phyloP scores from a whole-genome alignment of 2,329 filamentous ascomycete genomes.

The Calonectria fujianensis region DNA sequence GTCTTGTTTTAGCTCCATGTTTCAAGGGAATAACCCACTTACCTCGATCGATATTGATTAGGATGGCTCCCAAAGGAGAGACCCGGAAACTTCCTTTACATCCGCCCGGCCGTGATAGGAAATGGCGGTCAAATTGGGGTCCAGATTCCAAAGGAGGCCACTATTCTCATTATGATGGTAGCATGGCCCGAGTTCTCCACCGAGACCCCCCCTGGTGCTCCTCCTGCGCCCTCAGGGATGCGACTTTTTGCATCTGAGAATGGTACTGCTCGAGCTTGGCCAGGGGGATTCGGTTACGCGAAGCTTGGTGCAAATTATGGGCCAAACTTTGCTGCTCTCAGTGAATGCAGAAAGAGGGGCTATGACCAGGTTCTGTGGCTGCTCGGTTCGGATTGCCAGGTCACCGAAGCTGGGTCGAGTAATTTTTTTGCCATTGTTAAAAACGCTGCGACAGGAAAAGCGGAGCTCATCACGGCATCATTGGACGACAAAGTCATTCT shows the following conservation, averaged over 20 bases:
- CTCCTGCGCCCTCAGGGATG: neutral
- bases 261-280: slow-evolving; percentile 23
- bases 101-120: neutral
- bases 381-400: slow-evolving; percentile 72
- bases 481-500: slow-evolving; percentile 77
- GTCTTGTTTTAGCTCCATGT: neutral
- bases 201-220: neutral
- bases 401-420: slow-evolving; percentile 66
- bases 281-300: slow-evolving; percentile 59
- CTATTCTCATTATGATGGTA: neutral
- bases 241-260: neutral
- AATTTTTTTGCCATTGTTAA: slow-evolving; percentile 82
- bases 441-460: slow-evolving; percentile 63
- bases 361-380: slow-evolving; percentile 76
- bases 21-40: neutral
- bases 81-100: neutral
- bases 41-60: neutral
- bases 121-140: neutral
- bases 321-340: slow-evolving; percentile 23
- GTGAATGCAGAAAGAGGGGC: slow-evolving; percentile 24
- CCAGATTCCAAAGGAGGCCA: neutral
- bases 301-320: slow-evolving; percentile 40
- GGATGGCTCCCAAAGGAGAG: slow-evolving; percentile 13
- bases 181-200: neutral
- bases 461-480: slow-evolving; percentile 78